Evolutionary conservation across 2,329 filamentous ascomycete species (phyloP).

Genomic region (Ceratocystis colombiana): DNA sequence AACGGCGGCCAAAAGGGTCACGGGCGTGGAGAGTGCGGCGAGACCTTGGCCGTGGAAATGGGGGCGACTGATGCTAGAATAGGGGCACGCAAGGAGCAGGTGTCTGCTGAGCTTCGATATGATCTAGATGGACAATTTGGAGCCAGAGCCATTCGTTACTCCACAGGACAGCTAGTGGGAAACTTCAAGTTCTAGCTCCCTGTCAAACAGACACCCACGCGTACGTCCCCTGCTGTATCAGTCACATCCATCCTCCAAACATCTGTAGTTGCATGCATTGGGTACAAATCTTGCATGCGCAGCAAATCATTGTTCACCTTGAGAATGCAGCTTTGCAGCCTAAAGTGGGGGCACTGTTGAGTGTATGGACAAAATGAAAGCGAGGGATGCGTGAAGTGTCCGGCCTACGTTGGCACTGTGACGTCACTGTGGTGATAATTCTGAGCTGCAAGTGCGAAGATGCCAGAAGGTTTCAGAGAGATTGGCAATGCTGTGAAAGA

Average conservation of each 20-base stretch:
- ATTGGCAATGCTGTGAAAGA: too few species aligned
- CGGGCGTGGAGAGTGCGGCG: slow-evolving; percentile 54
- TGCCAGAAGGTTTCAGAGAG: background rate
- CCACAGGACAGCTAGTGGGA: background rate
- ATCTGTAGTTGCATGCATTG: slow-evolving; percentile 12
- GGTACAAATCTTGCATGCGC: slow-evolving; percentile 8
- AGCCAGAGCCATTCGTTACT: too few species aligned
- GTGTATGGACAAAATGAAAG: background rate
- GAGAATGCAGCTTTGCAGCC: slow-evolving; percentile 14
- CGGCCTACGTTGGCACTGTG: background rate
- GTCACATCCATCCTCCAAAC: background rate
- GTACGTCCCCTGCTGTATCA: background rate
- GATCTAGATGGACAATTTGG: too few species aligned
- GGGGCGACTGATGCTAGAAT: slow-evolving; percentile 22
- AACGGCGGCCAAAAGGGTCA: slow-evolving; percentile 48
- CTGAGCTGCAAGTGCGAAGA: background rate
- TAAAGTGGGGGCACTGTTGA: slow-evolving; percentile 12
- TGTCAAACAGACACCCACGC: background rate
- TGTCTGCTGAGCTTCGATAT: background rate
- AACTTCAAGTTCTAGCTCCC: background rate
- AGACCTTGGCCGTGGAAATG: slow-evolving; percentile 43
- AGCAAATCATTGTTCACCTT: background rate
- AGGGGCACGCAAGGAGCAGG: background rate
- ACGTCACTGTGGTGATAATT: slow-evolving; percentile 3
- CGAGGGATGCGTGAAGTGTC: background rate